Conservation (phyloP, 768 basidiomycete genomes). For the Termitomyces bulborhizus region DNA sequence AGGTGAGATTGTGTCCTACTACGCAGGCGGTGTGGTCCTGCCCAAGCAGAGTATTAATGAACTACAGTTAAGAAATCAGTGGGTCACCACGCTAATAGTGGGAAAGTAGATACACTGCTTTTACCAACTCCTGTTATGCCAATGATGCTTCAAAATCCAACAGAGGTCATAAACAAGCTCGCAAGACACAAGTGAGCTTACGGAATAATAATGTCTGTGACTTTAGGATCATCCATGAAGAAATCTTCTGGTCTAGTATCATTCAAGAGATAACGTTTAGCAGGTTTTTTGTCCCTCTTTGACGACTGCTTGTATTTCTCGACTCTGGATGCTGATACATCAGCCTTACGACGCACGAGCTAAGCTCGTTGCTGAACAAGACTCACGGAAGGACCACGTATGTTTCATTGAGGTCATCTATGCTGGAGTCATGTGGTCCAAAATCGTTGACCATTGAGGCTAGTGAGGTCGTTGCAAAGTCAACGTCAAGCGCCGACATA, state of each 20-base stretch:
- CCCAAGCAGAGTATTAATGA: constrained; percentile 18
- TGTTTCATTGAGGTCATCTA: background rate
- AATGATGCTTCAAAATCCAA: constrained; percentile 8
- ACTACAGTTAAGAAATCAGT: constrained; percentile 7
- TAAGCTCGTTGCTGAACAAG: background rate
- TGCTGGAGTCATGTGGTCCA: background rate
- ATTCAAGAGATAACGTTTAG: background rate
- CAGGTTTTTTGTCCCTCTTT: background rate
- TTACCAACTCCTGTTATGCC: constrained; percentile 15
- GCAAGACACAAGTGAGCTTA: background rate
- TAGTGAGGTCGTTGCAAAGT: background rate
- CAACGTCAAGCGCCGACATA: background rate
- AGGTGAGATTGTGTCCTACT: constrained; percentile 13
- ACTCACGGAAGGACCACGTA: constrained; percentile 4
- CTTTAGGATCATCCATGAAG: constrained; percentile 8
- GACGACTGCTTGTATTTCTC: background rate
- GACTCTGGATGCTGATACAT: background rate
- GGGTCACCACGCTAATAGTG: background rate
- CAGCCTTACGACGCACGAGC: background rate
- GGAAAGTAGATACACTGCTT: constrained; percentile 10
- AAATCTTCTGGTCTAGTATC: constrained; percentile 1
- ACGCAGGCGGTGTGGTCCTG: constrained; percentile 4
- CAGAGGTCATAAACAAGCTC: background rate
- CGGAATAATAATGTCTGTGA: constrained; percentile 12
- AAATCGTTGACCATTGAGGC: background rate